Evolutionary conservation across 2,329 filamentous ascomycete species (phyloP).

Genomic region (Trichoderma harzianum): DNA sequence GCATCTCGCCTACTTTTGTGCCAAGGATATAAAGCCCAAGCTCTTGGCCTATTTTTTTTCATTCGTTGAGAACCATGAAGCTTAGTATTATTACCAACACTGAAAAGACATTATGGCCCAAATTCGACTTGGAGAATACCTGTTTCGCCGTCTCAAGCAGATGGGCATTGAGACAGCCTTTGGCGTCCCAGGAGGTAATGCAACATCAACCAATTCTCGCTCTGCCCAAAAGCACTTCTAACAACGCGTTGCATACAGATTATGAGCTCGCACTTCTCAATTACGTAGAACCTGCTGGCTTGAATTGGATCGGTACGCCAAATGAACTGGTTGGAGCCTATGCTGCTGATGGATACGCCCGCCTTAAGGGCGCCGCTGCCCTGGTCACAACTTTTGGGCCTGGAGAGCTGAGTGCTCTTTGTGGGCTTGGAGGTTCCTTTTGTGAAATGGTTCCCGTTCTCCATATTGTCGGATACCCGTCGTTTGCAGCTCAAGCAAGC

Average conservation of each 20-base stretch:
- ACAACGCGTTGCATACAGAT: background rate
- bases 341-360: constrained; percentile 11
- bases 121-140: background rate
- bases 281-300: background rate
- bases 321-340: constrained; percentile 11
- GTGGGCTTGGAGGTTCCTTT: constrained; percentile 1
- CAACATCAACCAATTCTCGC: background rate
- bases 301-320: constrained; percentile 1
- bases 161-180: constrained; percentile 4
- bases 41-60: background rate
- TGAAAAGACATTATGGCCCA: background rate
- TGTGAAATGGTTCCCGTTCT: constrained; percentile 4
- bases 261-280: constrained; percentile 8
- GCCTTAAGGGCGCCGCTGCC: background rate
- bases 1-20: background rate
- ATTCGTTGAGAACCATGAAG: background rate
- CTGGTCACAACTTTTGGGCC: constrained; percentile 9
- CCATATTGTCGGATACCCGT: constrained; percentile 12
- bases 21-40: background rate
- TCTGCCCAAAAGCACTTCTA: background rate
- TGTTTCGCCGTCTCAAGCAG: background rate
- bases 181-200: constrained; percentile 11
- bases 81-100: background rate
- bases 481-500: background rate
- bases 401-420: background rate